Evolutionary conservation across 2,329 filamentous ascomycete species (phyloP), one percentile per base, ranked within the genome.

Genomic region (Nemania bipapillata): DNA sequence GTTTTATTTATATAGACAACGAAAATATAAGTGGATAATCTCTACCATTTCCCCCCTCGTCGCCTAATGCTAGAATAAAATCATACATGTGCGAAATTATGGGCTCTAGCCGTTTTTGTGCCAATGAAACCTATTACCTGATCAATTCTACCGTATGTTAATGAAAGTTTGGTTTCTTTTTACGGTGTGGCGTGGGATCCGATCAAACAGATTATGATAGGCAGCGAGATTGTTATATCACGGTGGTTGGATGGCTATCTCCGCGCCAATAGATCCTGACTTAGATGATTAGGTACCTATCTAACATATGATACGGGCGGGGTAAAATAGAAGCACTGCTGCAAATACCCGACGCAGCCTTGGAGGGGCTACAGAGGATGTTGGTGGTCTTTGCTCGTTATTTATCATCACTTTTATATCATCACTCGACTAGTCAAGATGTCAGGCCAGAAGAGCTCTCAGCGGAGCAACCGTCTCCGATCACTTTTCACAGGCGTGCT

Each of bases 361-460:
- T 35, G 28, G 56, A 57, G 28, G 26, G 54, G 55, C 2, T 9
- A 28, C 15, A 20, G 3, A 40, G 2, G 32, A 12, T 35, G 2
- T 47, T 47, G 55, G 22, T 47, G 0, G 9, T 24, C 37, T 58
- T 30, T 2, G 20, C 3, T 5, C 15, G 20, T 28, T n/a, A 32
- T 49, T 63, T 26, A 12, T 12, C 55, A 15, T 30, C 1, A 4
- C 8, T 30, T 57, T 22, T n/a, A 28, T 22, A 37, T 50, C 12
- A 11, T 42, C 22, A 17, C 61, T 40, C 40, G 49, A 40, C 7
- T 4, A 1, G 59, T 56, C 59, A 64, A 54, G 35, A 67, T 64
- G 59, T 55, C 65, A 35, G n/a, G 60, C 52, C 59, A 67, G 30
- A 67, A 54, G 47, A 54, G 7, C 45, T 59, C 60, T 56, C 22